A percentile compares a stretch with the other conserved stretches of the same genome.
Evolutionary conservation across 2,329 filamentous ascomycete genomes (phyloP).

Genomic region (Didymella segeticola): DNA sequence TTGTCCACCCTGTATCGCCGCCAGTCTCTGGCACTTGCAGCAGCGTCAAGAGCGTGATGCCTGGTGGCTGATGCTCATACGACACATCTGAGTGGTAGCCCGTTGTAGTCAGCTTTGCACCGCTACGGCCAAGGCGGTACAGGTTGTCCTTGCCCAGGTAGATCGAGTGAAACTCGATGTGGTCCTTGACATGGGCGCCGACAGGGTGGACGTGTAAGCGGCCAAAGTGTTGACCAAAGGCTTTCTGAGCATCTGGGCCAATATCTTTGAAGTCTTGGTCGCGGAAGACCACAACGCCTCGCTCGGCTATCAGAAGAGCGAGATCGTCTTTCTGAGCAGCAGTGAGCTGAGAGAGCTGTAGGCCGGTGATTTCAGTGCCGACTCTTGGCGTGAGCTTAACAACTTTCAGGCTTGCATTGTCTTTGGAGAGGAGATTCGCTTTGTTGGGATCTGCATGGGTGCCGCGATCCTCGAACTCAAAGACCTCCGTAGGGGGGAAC

Average conservation of each 20-base stretch:
- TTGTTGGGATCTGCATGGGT: slow-evolving; percentile 53
- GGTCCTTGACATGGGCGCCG: slow-evolving; percentile 35
- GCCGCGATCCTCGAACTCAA: slow-evolving; percentile 52
- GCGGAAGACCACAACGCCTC: slow-evolving; percentile 56
- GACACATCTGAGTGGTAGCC: slow-evolving; percentile 59
- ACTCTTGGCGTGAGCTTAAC: slow-evolving; percentile 34
- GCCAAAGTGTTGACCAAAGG: slow-evolving; percentile 56
- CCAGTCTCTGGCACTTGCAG: slow-evolving; percentile 59
- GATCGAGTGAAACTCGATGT: slow-evolving; percentile 36
- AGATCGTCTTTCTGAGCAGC: slow-evolving; percentile 56
- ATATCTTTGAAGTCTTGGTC: slow-evolving; percentile 57
- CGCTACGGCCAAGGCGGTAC: slow-evolving; percentile 34
- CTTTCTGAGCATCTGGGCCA: slow-evolving; percentile 52
- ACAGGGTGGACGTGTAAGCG: slow-evolving; percentile 31
- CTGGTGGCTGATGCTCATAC: slow-evolving; percentile 56
- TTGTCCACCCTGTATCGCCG: slow-evolving; percentile 57
- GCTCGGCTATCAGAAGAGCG: slow-evolving; percentile 44
- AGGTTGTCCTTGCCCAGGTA: slow-evolving; percentile 35
- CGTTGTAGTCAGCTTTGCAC: slow-evolving; percentile 49
- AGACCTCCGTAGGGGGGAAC: slow-evolving; percentile 50
- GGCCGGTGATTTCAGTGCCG: slow-evolving; percentile 36
- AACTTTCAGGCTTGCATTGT: slow-evolving; percentile 33
- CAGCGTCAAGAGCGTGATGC: slow-evolving; percentile 57
- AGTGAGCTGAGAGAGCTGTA: slow-evolving; percentile 55
- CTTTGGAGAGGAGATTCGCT: slow-evolving; percentile 48